Conservation (phyloP, 108 stramenopile species). For the Cyclotella kingstonii region DNA sequence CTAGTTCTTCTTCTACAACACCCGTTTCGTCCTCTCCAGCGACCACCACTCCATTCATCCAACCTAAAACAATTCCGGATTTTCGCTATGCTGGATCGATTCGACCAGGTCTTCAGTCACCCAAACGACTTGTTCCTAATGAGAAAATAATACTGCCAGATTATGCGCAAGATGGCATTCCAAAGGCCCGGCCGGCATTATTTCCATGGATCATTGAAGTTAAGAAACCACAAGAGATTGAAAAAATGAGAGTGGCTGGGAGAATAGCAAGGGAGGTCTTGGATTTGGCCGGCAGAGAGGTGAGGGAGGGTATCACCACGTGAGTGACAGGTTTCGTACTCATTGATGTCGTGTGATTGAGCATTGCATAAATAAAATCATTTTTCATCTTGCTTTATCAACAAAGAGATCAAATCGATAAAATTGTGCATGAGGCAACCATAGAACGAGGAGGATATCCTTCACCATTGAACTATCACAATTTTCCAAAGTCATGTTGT, state of each 20-base stretch:
- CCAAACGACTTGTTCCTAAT: slow-evolving; percentile 55
- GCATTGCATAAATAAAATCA: no score
- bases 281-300: slow-evolving; percentile 85
- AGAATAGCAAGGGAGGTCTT: slow-evolving; percentile 86
- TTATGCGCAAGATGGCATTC: slow-evolving; percentile 75
- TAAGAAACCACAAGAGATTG: slow-evolving; percentile 87
- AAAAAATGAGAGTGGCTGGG: slow-evolving; percentile 88
- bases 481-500: slow-evolving; percentile 97
- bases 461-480: slow-evolving; percentile 95
- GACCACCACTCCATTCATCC: slow-evolving; percentile 6
- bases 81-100: slow-evolving; percentile 79
- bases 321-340: no score
- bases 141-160: slow-evolving; percentile 66
- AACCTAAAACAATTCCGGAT: slow-evolving; percentile 21
- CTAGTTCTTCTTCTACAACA: neutral
- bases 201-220: slow-evolving; percentile 88
- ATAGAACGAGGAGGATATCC: slow-evolving; percentile 65
- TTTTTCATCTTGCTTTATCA: no score
- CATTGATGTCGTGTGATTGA: neutral
- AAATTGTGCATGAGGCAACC: slow-evolving; percentile 83
- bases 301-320: slow-evolving; percentile 80
- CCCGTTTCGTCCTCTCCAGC: neutral
- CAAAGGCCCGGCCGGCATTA: slow-evolving; percentile 35
- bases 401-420: slow-evolving; percentile 94
- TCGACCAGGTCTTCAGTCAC: slow-evolving; percentile 66